phyloP scores from a whole-genome alignment of 164 flowering plant genomes.

The Warburgia ugandensis region DNA sequence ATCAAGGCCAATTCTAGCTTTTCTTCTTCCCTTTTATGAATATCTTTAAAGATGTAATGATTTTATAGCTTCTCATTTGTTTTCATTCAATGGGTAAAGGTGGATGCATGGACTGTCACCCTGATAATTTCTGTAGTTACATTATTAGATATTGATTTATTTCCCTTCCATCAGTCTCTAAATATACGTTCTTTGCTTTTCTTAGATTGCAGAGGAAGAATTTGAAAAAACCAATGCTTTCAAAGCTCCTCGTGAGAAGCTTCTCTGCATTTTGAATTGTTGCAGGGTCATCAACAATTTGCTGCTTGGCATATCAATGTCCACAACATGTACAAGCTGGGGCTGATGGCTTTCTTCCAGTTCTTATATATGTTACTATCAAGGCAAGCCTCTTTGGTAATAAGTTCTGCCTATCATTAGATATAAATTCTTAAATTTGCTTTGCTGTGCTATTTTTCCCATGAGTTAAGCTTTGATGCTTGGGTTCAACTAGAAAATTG shows the following conservation, averaged over 20 bases:
- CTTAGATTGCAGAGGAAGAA: slow-evolving; percentile 55
- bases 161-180: too few relatives aligned
- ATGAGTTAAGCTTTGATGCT: too few relatives aligned
- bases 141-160: not conserved
- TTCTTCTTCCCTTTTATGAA: too few relatives aligned
- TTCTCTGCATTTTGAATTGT: slow-evolving; percentile 41
- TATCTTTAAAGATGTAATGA: not conserved
- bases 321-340: slow-evolving; percentile 35
- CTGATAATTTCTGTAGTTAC: not conserved
- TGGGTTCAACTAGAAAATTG: too few relatives aligned
- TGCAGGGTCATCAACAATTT: slow-evolving; percentile 54
- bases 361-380: slow-evolving; percentile 48
- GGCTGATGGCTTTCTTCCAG: slow-evolving; percentile 57
- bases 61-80: not conserved
- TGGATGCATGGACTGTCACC: not conserved
- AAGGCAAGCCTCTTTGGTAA: slow-evolving; percentile 66
- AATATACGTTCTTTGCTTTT: not conserved
- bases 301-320: slow-evolving; percentile 35
- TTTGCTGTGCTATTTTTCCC: not conserved
- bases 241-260: slow-evolving; percentile 51
- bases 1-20: too few relatives aligned
- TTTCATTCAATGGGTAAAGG: not conserved
- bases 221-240: slow-evolving; percentile 41
- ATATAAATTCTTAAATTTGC: not conserved
- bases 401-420: slow-evolving; percentile 13